Evolutionary conservation across 1,139 yeast genomes (phyloP).

Genomic region (Scheffersomyces quercinus): DNA sequence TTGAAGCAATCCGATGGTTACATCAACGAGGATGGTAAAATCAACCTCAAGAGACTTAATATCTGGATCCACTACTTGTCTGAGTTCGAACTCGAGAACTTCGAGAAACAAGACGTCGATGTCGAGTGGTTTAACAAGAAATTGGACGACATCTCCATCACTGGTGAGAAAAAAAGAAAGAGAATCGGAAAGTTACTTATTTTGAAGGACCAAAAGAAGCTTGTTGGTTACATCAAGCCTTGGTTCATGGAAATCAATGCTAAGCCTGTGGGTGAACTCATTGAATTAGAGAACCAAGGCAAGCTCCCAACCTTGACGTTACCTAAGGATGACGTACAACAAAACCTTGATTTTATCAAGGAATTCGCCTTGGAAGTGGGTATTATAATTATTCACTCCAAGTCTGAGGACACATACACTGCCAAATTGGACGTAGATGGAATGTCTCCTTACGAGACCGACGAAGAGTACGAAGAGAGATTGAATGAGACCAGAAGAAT

Average conservation of each 20-base stretch:
- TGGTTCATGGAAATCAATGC: conserved; percentile 57
- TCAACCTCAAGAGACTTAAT: conserved; percentile 70
- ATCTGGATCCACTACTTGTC: conserved; percentile 72
- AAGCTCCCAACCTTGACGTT: conserved; percentile 51
- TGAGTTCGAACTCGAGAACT: conserved; percentile 76
- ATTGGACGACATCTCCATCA: conserved; percentile 73
- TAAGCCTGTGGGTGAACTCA: conserved; percentile 28
- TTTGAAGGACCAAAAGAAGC: conserved; percentile 70
- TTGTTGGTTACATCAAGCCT: conserved; percentile 61
- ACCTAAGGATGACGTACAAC: conserved; percentile 47
- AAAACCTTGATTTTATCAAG: conserved; percentile 60
- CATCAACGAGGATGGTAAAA: conserved; percentile 77
- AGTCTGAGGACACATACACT: conserved; percentile 51
- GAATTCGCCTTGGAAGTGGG: conserved; percentile 66
- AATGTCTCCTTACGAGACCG: conserved; percentile 60
- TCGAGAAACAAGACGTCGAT: conserved; percentile 80
- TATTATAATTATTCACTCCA: conserved; percentile 63
- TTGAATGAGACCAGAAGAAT: conserved; percentile 40
- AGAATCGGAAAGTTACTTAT: conserved; percentile 66
- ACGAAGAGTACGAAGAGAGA: conserved; percentile 61
- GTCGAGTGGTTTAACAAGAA: conserved; percentile 89
- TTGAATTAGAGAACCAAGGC: conserved; percentile 40
- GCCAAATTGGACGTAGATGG: conserved; percentile 76
- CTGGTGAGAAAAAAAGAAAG: conserved; percentile 69
- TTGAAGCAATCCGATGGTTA: conserved; percentile 79